Evolutionary conservation across 208 protist species (phyloP), one percentile per base, ranked within the genome.

Genomic region (Plasmodiophora brassicae): DNA sequence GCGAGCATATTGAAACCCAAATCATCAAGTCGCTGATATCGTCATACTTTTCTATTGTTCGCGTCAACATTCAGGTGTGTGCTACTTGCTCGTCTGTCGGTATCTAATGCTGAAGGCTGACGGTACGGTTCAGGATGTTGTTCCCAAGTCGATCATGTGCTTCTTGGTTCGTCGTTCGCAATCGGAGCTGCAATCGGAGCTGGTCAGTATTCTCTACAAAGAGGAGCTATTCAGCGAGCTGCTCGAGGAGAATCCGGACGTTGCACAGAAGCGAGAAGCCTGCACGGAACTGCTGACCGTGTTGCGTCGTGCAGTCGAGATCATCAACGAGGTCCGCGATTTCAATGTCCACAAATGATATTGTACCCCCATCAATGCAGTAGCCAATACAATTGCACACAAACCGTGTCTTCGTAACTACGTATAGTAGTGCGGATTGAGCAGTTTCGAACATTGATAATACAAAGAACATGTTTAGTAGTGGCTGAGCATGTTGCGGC

Each of bases 131-230:
- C 57, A 88, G 28, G 92, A 94, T 46, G 39, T 87, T 32, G 91
- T 94, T 36, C 92, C 92, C 38, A 94, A 94, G 38, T 57, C 89
- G 22, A 91, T 93, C 28, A 92, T 94, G 10, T 88, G 88, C 14
- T 94, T 94, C 57, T 78, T 94, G 36, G 91, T 94, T 0, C 89
- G 90, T 53, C 46, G 44, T n/a, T 88, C 85, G 35, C 90, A 86
- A 28, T 65, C 84, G 10, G 84, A 54, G 8, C 39, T 93, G 0
- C 87, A 94, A 20, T 89, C 89, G 25, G 85, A 65, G 41, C 39
- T 94, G 0, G 83, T 94, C 10, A 54, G 50, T 14, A 91, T 86
- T 1, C 46, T 94, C 28, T 94, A 94, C 35, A 91, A 91, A 14
- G 78, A 91, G n/a, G 71, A 91, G 20, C 36, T 91, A 0, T 89